A percentile compares a stretch with the other conserved stretches of the same genome.
Conservation (phyloP, 1,284 basidiomycete genomes). For the Lignosus rhinocerotis region DNA sequence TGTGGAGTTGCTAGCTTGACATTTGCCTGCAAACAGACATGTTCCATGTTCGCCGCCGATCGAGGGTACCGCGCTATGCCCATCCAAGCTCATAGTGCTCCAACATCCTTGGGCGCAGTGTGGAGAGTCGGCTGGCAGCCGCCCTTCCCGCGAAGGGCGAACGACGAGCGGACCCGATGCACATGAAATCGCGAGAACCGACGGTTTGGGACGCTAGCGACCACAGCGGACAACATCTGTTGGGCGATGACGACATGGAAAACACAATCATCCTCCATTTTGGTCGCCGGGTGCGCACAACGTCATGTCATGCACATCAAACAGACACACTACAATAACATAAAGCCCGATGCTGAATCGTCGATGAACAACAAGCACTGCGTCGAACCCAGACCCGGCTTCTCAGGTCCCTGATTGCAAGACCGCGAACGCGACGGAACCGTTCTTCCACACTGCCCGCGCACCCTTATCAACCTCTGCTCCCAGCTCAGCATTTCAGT, state of each 20-base stretch:
- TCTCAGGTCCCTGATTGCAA: neutral
- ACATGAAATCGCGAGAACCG: neutral
- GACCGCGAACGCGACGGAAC: constrained; percentile 6
- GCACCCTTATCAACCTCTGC: neutral
- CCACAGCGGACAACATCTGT: neutral
- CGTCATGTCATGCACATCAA: neutral
- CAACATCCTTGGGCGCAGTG: neutral
- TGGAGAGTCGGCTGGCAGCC: neutral
- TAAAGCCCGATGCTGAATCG: neutral
- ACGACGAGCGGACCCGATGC: neutral
- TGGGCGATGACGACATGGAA: neutral
- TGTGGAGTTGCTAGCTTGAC: neutral
- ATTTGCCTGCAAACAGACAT: no score
- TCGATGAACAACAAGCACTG: neutral
- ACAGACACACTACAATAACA: no score
- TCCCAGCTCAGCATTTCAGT: neutral
- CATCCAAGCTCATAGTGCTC: neutral
- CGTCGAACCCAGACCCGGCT: neutral
- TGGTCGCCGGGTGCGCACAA: no score
- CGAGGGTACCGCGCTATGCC: neutral
- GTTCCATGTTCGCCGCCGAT: neutral
- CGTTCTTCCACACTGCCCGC: neutral
- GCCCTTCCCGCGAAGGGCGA: neutral
- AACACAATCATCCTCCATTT: no score
- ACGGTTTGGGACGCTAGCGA: neutral